Evolutionary conservation across 768 basidiomycete species (phyloP).

Genomic region (Cubamyces lactineus): DNA sequence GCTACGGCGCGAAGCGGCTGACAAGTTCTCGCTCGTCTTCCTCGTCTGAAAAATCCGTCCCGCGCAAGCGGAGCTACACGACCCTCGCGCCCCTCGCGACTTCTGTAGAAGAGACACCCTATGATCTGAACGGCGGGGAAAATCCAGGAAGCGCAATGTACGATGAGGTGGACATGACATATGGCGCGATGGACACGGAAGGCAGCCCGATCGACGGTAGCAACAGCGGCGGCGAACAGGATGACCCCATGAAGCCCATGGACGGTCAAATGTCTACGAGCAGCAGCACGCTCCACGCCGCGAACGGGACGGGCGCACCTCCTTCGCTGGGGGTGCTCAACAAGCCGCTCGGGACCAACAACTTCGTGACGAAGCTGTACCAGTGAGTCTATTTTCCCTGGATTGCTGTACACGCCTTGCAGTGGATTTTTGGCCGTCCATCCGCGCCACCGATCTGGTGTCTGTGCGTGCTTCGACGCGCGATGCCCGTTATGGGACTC

Average conservation of each 20-base stretch:
- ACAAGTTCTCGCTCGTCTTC: conserved; percentile 45
- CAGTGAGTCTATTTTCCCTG: conserved; percentile 53
- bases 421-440: background rate
- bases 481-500: conserved; percentile 1
- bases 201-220: conserved; percentile 48
- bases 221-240: conserved; percentile 40
- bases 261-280: conserved; percentile 28
- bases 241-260: conserved; percentile 39
- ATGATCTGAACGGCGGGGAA: conserved; percentile 25
- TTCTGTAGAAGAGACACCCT: conserved; percentile 37
- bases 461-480: conserved; percentile 1
- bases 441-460: conserved; percentile 1
- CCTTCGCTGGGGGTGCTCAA: conserved; percentile 55
- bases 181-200: conserved; percentile 50
- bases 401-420: too few relatives aligned
- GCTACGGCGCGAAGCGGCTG: conserved; percentile 41
- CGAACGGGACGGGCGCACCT: conserved; percentile 26
- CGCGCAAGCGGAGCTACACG: conserved; percentile 70
- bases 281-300: conserved; percentile 23
- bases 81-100: conserved; percentile 42
- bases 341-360: conserved; percentile 71
- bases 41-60: conserved; percentile 60
- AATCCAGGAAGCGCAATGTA: conserved; percentile 44
- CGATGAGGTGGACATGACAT: conserved; percentile 62
- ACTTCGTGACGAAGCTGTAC: conserved; percentile 89